A percentile compares a stretch with the other conserved stretches of the same genome.
phyloP scores from a whole-genome alignment of 129 eudicot species.

The Helichrysum umbraculigerum region DNA sequence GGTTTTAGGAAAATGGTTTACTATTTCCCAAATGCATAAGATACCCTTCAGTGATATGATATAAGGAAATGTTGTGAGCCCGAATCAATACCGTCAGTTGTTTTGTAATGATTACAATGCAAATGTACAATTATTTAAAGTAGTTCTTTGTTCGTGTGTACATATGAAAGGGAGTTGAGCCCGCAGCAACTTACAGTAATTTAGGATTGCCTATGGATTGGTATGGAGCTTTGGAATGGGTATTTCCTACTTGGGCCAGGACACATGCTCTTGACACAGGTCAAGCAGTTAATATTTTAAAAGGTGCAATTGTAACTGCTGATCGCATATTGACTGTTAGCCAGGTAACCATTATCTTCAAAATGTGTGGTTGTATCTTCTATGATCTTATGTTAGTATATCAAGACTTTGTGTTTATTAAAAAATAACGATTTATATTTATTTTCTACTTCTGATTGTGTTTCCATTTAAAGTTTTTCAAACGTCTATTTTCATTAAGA shows the following conservation, averaged over 20 bases:
- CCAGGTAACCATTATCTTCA: slow-evolving; percentile 43
- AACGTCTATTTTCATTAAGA: background rate
- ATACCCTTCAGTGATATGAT: background rate
- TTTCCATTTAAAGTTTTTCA: background rate
- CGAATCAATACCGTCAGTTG: no score
- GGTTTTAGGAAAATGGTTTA: background rate
- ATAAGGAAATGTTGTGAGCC: no score
- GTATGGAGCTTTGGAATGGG: slow-evolving; percentile 84
- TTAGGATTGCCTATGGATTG: slow-evolving; percentile 75
- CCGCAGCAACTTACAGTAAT: slow-evolving; percentile 69
- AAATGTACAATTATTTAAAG: background rate
- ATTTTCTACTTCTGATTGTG: background rate
- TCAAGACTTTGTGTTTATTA: background rate
- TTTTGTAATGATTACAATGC: background rate
- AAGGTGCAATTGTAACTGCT: slow-evolving; percentile 82
- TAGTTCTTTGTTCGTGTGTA: background rate
- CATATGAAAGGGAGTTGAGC: slow-evolving; percentile 71
- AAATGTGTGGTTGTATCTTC: background rate
- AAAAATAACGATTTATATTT: background rate
- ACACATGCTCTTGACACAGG: slow-evolving; percentile 90
- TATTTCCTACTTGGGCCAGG: slow-evolving; percentile 92
- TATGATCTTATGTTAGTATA: background rate
- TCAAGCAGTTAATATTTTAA: slow-evolving; percentile 79
- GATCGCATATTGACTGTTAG: slow-evolving; percentile 81
- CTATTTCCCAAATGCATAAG: slow-evolving; percentile 10